Evolutionary conservation across 164 flowering plant genomes (phyloP), one percentile per base, ranked within the genome.

Genomic region (Pachysandra terminalis): DNA sequence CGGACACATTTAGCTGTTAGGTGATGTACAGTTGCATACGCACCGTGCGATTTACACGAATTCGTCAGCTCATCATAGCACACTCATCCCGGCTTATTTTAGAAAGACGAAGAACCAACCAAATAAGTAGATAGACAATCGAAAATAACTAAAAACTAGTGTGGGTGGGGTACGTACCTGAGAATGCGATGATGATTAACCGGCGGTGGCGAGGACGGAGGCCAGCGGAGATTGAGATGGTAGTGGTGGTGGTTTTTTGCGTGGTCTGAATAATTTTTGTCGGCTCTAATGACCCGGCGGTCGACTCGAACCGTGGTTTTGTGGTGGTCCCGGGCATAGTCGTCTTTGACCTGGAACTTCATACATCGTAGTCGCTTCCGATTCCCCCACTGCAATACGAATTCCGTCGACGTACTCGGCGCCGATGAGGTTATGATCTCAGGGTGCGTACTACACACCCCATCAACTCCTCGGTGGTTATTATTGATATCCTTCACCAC

Each of bases 381-480:
- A 63, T 81, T 88, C 3, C 97, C 97, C 97, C 97, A 91, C 85
- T 86, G 97, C 73, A 88, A 73, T 19, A 74, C 84, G 27, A 88
- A 84, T 23, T 87, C 92, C n/a, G 83, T 65, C 64, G 80, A 15
- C 68, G 81, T n/a, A n/a, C n/a, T n/a, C n/a, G n/a, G n/a, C n/a
- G 37, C 7, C 37, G 67, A 57, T 12, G 67, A 41, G 17, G 70
- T n/a, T 22, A 53, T 60, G 8, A 74, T 48, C 41, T 81, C 81
- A 1, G 75, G 59, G 57, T 61, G 67, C 9, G 75, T 68, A 64
- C 77, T 75, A 37, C 71, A 58, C 41, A 65, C 61, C 14, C 69
- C 76, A 51, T 62, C 79, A 19, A 53, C 72, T 19, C 23, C 74
- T 2, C 61, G 52, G 28, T 55, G 19, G 28, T 15, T 19, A 37